phyloP scores from a whole-genome alignment of 1,139 yeast species.

The Suhomyces ambrosiae region DNA sequence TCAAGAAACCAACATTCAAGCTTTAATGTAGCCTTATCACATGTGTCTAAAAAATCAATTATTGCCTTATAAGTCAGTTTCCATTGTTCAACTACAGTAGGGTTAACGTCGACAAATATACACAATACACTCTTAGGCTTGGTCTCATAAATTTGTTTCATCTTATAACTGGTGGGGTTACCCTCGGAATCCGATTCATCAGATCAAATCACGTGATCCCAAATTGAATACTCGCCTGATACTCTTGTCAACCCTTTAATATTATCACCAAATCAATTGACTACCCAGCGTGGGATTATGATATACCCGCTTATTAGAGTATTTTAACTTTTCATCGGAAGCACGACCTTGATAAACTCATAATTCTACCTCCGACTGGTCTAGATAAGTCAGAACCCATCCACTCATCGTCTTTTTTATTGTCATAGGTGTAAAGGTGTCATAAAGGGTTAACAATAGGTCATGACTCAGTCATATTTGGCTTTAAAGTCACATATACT shows the following conservation, averaged over 20 bases:
- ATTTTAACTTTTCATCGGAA: not conserved
- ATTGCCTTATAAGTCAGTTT: not conserved
- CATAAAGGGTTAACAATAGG: too few relatives aligned
- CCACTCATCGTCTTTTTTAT: too few relatives aligned
- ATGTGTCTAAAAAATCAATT: not conserved
- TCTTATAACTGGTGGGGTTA: not conserved
- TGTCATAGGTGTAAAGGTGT: too few relatives aligned
- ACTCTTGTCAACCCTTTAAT: constrained; percentile 3
- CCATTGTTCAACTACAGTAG: not conserved
- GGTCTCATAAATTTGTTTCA: too few relatives aligned
- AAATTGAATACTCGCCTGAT: not conserved
- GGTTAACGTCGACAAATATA: not conserved
- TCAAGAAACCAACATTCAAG: not conserved
- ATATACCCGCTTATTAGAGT: not conserved
- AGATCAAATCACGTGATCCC: not conserved
- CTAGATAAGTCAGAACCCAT: too few relatives aligned
- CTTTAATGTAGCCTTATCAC: not conserved
- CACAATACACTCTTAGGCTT: not conserved
- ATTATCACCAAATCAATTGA: constrained; percentile 2
- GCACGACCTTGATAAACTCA: not conserved
- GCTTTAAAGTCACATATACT: constrained; percentile 13
- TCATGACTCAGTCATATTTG: constrained; percentile 12
- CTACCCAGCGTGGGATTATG: constrained; percentile 2
- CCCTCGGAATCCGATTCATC: not conserved
- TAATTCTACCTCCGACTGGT: too few relatives aligned